A percentile compares a stretch with the other conserved stretches of the same genome.
Evolutionary conservation across 257 asterid genomes (phyloP).

Genomic region (Plantago elongata): DNA sequence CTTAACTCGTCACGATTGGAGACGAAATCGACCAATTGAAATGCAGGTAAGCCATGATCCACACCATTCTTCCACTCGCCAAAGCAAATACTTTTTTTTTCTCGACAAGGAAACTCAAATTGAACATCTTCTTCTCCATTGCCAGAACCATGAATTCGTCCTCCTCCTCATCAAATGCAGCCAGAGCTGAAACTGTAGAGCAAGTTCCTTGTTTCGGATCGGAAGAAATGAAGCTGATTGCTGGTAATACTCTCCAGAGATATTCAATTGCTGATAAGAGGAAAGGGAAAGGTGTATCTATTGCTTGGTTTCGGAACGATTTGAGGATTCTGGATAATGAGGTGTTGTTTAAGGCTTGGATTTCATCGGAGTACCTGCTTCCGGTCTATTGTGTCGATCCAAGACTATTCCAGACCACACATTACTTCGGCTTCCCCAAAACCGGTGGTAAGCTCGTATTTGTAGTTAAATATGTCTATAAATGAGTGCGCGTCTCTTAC

Average conservation of each 20-base stretch:
- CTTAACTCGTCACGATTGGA: not conserved
- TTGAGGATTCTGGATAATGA: slow-evolving; percentile 82
- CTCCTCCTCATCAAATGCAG: slow-evolving; percentile 28
- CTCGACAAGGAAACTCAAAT: slow-evolving; percentile 20
- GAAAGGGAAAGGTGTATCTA: slow-evolving; percentile 73
- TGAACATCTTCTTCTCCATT: not conserved
- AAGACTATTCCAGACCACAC: slow-evolving; percentile 49
- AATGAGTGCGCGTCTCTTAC: no score
- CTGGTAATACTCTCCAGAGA: slow-evolving; percentile 42
- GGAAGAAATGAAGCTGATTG: slow-evolving; percentile 50
- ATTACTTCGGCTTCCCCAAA: slow-evolving; percentile 79
- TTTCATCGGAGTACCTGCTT: slow-evolving; percentile 64
- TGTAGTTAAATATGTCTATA: no score
- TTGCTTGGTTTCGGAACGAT: slow-evolving; percentile 93
- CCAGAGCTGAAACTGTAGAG: slow-evolving; percentile 34
- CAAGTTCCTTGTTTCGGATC: slow-evolving; percentile 57
- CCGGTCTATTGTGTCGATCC: slow-evolving; percentile 93
- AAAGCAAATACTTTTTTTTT: slow-evolving; percentile 21
- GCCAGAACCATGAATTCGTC: slow-evolving; percentile 27
- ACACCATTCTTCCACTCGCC: slow-evolving; percentile 27
- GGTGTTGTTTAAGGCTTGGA: slow-evolving; percentile 72
- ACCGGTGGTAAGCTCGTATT: slow-evolving; percentile 64
- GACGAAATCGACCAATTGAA: not conserved
- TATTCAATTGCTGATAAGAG: slow-evolving; percentile 38
- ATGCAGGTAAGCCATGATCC: slow-evolving; percentile 26